Base-by-base conservation (phyloP, 352 stramenopile genomes). In the Thraustotheca clavata region DNA sequence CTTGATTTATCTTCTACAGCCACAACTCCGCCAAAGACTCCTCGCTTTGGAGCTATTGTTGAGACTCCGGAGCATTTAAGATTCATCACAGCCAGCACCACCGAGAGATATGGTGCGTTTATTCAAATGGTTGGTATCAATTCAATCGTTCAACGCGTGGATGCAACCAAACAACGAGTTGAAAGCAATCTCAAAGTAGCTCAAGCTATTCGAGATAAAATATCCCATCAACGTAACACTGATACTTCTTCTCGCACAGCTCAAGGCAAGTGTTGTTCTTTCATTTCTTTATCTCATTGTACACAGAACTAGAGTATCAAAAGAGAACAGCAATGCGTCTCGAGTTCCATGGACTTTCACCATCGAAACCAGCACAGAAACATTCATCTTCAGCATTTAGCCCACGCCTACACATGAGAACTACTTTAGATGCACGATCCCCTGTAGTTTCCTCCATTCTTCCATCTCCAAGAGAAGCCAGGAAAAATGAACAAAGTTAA, bases 131-230 rank as follows among this genome's bases (percentile, higher is more conserved):
- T 89, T 16, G 68, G 78, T 0, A 72, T 83, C 26, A 76, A 79
- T 48, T 76, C 75, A 41, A 89, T 89, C 63, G 79, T 89, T 29
- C 74, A 77, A 5, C 79, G 87, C 20, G 65, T 89, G 6, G 78
- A 91, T 54, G 75, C 73, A 3, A 87, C 73, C 7, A 91, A 85
- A 41, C 68, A 72, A 16, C 76, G 79, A 33, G 79, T 77, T 24
- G 69, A 62, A 0, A 72, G 69, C 12, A 92, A 89, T 54, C 79
- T 92, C 29, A 69, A 85, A 62, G 70, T 89, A 26, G 83, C 80
- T 3, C 77, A 92, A 62, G 66, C 75, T 16, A 77, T 90, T 27
- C 80, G 80, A 14, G 77, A 87, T 33, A 73, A 73, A 12, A 83
- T 90, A 36, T 59, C 68, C 7, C 41, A 27, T 12, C 73, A 83